phyloP scores from a whole-genome alignment of 2,329 filamentous ascomycete species.

The Colletotrichum theobromicola region DNA sequence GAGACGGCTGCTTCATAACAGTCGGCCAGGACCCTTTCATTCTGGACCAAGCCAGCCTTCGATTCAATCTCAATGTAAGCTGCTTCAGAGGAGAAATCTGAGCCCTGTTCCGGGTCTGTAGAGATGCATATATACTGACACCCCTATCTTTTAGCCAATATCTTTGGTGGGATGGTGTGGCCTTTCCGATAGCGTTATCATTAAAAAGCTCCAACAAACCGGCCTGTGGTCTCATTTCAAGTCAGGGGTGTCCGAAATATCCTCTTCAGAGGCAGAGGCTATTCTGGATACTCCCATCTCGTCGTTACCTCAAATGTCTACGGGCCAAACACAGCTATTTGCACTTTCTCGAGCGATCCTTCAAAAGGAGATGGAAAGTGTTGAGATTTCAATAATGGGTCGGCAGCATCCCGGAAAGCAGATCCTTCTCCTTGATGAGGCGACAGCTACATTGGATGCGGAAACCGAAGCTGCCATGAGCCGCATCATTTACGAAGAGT shows the following conservation, averaged over 20 bases:
- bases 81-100: too few species aligned
- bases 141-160: neutral
- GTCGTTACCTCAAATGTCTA: conserved; percentile 2
- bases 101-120: too few species aligned
- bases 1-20: conserved; percentile 3
- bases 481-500: neutral
- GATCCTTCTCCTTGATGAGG: neutral
- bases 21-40: neutral
- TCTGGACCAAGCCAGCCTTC: neutral
- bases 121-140: neutral
- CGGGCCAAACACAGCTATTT: neutral
- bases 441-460: neutral
- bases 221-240: neutral
- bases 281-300: neutral
- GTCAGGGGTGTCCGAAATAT: neutral
- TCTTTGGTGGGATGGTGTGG: neutral
- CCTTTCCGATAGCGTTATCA: neutral
- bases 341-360: neutral
- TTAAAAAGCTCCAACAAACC: neutral
- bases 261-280: neutral
- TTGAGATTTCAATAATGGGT: neutral
- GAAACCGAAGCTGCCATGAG: neutral
- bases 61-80: conserved; percentile 9
- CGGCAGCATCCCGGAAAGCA: neutral
- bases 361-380: rapidly evolving